Evolutionary conservation across 2,329 filamentous ascomycete genomes (phyloP).

Genomic region (Didymellaceae sp.): DNA sequence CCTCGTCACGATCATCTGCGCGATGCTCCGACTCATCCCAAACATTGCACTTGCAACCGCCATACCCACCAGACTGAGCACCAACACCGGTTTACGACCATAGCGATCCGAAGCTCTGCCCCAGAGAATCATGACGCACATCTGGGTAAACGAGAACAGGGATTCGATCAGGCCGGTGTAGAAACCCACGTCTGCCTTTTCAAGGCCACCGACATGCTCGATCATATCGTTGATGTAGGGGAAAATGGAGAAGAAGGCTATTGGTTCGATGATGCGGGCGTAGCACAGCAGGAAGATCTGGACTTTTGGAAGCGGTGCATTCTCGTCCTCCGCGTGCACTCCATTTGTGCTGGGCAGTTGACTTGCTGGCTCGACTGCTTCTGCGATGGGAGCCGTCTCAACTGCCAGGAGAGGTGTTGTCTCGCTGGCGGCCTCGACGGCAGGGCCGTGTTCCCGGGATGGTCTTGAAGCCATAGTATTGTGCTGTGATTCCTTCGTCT

Average conservation of each 20-base stretch:
- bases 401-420: slow-evolving; percentile 38
- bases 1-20: slow-evolving; percentile 76
- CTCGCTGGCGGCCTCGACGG: slow-evolving; percentile 28
- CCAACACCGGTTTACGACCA: slow-evolving; percentile 75
- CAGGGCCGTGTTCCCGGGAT: neutral
- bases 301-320: slow-evolving; percentile 33
- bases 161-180: slow-evolving; percentile 76
- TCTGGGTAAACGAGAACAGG: slow-evolving; percentile 76
- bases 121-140: slow-evolving; percentile 79
- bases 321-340: slow-evolving; percentile 26
- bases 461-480: neutral
- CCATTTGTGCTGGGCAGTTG: slow-evolving; percentile 6
- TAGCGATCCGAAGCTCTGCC: slow-evolving; percentile 70
- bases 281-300: slow-evolving; percentile 78
- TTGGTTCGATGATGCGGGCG: slow-evolving; percentile 73
- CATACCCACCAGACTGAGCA: slow-evolving; percentile 70
- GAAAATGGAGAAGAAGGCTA: slow-evolving; percentile 85
- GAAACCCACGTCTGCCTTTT: slow-evolving; percentile 74
- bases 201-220: slow-evolving; percentile 66
- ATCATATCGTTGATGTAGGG: slow-evolving; percentile 83
- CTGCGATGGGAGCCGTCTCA: slow-evolving; percentile 23
- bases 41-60: slow-evolving; percentile 68
- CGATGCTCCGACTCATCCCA: slow-evolving; percentile 69
- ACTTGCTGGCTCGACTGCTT: slow-evolving; percentile 13
- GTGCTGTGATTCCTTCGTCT: neutral